Base-by-base conservation (phyloP, 441 rosid species). In the Adansonia madagascariensis region DNA sequence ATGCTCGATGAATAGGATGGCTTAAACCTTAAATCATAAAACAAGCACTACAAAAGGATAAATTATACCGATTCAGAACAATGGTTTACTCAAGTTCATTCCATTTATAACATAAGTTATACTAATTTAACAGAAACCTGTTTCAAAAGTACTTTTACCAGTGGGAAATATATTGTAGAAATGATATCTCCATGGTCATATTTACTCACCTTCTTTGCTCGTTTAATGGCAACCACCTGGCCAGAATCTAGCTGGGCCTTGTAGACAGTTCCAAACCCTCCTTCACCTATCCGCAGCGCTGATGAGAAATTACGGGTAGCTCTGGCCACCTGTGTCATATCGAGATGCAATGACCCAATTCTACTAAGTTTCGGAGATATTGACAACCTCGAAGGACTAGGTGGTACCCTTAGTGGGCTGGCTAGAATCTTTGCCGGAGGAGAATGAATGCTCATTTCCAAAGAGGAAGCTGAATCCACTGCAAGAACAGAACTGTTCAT, bases 201-300 rank as follows among this genome's bases (percentile, higher is more conserved):
- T n/a, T 15, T 9, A n/a, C 77, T 77, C 84, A 92, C 99, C 97
- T 88, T 92, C 86, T 94, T 96, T 67, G 93, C 99, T 83, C 98
- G 91, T 90, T 96, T 96, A 77, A 96, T 88, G 83, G 99, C 99
- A 67, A 96, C 97, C 74, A 89, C 78, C 76, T 82, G 95, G 63
- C 94, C 92, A 43, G 88, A 88, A 43, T 90, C 94, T 70, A 96
- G 84, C 63, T 71, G 70, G 1, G 92, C 98, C 80, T 78, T 94
- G 85, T 90, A 96, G 73, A 96, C 98, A 44, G 86, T 86, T 79
- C 99, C 98, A 73, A 94, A 94, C 43, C 97, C 97, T 39, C 98
- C 97, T 88, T 90, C 93, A 64, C 97, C 98, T 72, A 96, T 89
- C 85, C 72, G 84, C 79, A 85, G 84, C 0, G 79, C 71, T n/a